Evolutionary conservation across 1,284 basidiomycete genomes (phyloP).

Genomic region (Irpex sp.): DNA sequence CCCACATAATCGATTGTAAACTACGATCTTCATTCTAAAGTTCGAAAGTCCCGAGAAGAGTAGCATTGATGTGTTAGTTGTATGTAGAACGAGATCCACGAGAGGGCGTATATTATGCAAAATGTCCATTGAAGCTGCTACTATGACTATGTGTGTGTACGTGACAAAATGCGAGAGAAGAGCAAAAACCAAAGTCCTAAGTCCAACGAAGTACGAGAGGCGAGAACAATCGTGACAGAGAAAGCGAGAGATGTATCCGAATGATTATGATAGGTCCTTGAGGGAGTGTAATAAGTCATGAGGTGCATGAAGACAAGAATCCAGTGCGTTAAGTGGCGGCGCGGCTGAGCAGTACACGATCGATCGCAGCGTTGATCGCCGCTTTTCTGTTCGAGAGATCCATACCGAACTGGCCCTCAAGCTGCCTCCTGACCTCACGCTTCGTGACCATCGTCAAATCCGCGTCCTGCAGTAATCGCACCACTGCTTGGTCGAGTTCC

Average conservation of each 20-base stretch:
- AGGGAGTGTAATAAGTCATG: not conserved
- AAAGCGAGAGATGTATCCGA: slow-evolving; percentile 4
- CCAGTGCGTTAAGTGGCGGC: slow-evolving; percentile 21
- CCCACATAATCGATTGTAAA: no score
- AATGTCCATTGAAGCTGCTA: not conserved
- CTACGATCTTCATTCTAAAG: no score
- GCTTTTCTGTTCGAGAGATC: slow-evolving; percentile 66
- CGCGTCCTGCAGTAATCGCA: slow-evolving; percentile 67
- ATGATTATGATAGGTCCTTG: not conserved
- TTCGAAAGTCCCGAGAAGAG: not conserved
- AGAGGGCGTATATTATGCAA: not conserved
- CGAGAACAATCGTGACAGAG: not conserved
- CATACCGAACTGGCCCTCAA: slow-evolving; percentile 78
- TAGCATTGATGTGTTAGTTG: not conserved
- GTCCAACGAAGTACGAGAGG: not conserved
- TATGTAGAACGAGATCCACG: not conserved
- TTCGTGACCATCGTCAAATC: slow-evolving; percentile 90
- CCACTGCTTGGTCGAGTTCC: slow-evolving; percentile 72
- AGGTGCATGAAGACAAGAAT: not conserved
- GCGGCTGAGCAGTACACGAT: slow-evolving; percentile 48
- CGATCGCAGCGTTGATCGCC: slow-evolving; percentile 69
- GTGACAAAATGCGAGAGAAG: not conserved
- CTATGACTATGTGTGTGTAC: not conserved
- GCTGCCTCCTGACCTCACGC: slow-evolving; percentile 76
- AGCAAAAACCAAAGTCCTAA: slow-evolving; percentile 6